Percentiles rank a stretch among this genome's conserved stretches.
phyloP scores from a whole-genome alignment of 2,329 filamentous ascomycete genomes.

The Neonectria hederae region DNA sequence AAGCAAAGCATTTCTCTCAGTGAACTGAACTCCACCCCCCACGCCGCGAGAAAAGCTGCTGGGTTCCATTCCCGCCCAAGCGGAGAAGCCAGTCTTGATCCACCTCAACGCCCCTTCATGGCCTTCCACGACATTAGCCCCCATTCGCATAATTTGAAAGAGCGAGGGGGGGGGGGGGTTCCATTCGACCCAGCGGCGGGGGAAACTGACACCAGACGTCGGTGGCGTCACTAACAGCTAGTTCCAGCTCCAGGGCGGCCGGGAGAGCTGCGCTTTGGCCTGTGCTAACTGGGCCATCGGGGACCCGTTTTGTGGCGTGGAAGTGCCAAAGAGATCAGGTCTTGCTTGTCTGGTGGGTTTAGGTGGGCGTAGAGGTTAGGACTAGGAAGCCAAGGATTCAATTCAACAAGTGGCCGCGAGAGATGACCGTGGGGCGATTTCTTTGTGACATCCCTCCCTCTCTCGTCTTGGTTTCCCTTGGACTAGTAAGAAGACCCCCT shows the following conservation, averaged over 20 bases:
- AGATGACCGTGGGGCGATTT: not conserved
- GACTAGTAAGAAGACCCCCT: not conserved
- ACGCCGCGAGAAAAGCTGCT: conserved; percentile 5
- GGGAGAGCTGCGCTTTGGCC: conserved; percentile 23
- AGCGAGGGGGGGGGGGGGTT: not conserved
- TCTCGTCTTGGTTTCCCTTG: too few species aligned
- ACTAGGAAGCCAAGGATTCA: not conserved
- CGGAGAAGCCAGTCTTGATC: conserved; percentile 2
- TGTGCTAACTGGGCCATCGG: conserved; percentile 13
- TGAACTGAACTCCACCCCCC: conserved; percentile 5
- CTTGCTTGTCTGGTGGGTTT: not conserved
- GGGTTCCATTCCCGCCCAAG: not conserved
- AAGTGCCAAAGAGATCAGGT: conserved; percentile 2
- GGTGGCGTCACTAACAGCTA: conserved; percentile 34
- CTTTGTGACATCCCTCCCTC: too few species aligned
- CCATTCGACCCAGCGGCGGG: conserved; percentile 25
- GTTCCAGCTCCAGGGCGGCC: conserved; percentile 30
- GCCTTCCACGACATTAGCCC: conserved; percentile 15
- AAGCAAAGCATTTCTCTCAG: not conserved
- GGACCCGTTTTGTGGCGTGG: conserved; percentile 7
- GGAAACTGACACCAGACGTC: conserved; percentile 22
- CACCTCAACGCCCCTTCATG: conserved; percentile 2
- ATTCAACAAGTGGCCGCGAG: not conserved
- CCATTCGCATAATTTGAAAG: conserved; percentile 9
- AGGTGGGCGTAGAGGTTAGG: not conserved